Evolutionary conservation across 169 alveolate genomes (phyloP).

Genomic region (Plasmodium berghei): DNA sequence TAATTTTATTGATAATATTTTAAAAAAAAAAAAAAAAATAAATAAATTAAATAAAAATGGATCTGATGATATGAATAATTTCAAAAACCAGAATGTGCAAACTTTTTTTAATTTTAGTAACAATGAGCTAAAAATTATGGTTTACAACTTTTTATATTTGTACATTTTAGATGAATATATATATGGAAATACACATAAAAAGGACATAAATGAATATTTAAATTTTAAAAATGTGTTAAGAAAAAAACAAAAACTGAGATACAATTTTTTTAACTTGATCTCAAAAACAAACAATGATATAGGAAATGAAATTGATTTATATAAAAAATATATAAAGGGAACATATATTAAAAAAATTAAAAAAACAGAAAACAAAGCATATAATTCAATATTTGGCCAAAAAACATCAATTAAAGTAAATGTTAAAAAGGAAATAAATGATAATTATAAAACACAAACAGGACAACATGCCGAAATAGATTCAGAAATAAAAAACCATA

Average conservation of each 20-base stretch:
- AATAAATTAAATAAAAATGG: slow-evolving; percentile 4
- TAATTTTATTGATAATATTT: slow-evolving; percentile 35
- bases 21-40: slow-evolving; percentile 36
- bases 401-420: slow-evolving; percentile 20
- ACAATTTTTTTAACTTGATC: slow-evolving; percentile 26
- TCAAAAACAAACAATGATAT: slow-evolving; percentile 37
- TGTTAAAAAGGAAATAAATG: slow-evolving; percentile 40
- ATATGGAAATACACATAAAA: slow-evolving; percentile 53
- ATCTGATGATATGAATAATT: background rate
- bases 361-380: slow-evolving; percentile 46
- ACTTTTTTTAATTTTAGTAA: slow-evolving; percentile 42
- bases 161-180: slow-evolving; percentile 70
- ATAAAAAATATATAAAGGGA: slow-evolving; percentile 61
- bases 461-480: background rate
- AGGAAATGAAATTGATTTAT: slow-evolving; percentile 37
- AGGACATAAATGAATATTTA: slow-evolving; percentile 71
- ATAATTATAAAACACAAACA: slow-evolving; percentile 5
- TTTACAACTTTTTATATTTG: slow-evolving; percentile 48
- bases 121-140: slow-evolving; percentile 56
- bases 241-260: slow-evolving; percentile 63
- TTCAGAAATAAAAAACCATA: background rate
- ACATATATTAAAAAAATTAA: slow-evolving; percentile 50
- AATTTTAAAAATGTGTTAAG: slow-evolving; percentile 57
- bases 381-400: slow-evolving; percentile 43
- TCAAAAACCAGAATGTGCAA: slow-evolving; percentile 14